These are phyloP conservation scores for Brassica balearica DNA, from an alignment of 441 rosid species.

Conservation along the genomic window DNA sequence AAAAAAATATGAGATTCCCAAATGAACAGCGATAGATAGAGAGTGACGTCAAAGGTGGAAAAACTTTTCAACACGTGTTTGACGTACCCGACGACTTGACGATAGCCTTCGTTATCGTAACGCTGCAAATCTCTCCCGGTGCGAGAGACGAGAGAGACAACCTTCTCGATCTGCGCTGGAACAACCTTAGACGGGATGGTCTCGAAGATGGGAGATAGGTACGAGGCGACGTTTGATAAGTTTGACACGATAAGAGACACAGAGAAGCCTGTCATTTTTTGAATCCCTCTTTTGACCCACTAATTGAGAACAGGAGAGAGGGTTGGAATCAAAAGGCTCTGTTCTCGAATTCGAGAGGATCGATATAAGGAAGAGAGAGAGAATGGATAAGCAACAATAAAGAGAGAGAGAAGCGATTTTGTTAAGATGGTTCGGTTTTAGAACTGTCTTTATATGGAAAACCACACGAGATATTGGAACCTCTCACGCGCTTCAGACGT, in stretches of 20 bases:
- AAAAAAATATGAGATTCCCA: constrained; percentile 19
- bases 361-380: constrained; percentile 15
- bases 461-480: constrained; percentile 13
- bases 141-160: constrained; percentile 59
- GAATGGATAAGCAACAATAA: constrained; percentile 21
- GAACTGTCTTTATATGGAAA: constrained; percentile 36
- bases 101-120: constrained; percentile 54
- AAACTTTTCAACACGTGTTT: background rate
- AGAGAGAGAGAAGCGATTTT: constrained; percentile 14
- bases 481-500: constrained; percentile 40
- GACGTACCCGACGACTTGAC: constrained; percentile 78
- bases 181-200: constrained; percentile 43
- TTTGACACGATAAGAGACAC: constrained; percentile 42
- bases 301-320: background rate
- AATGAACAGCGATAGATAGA: background rate
- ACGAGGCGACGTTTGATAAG: constrained; percentile 42
- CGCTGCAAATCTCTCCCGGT: constrained; percentile 73
- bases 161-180: constrained; percentile 50
- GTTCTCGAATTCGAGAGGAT: constrained; percentile 20
- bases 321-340: constrained; percentile 12
- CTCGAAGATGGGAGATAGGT: constrained; percentile 48
- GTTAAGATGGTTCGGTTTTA: constrained; percentile 17
- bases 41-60: constrained; percentile 2
- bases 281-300: background rate
- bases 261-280: constrained; percentile 42